Conservation (phyloP, 495 filamentous ascomycete species). For the Podospora conica region DNA sequence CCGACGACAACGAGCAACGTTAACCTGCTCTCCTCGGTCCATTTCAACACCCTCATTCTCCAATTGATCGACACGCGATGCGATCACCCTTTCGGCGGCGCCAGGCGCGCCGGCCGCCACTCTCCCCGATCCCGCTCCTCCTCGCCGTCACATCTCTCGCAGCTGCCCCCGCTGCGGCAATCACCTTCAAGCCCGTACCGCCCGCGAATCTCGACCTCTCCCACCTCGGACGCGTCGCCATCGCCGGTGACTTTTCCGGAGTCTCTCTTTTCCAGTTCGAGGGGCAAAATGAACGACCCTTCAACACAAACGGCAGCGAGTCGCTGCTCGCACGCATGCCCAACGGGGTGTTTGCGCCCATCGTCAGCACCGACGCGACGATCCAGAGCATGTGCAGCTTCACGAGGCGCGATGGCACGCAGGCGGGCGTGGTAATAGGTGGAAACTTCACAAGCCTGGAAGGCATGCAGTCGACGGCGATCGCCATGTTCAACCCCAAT, state of each 20-base stretch:
- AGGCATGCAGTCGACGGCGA: conserved; percentile 63
- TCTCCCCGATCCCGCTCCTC: conserved; percentile 24
- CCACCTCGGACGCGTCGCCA: conserved; percentile 74
- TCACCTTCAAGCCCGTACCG: conserved; percentile 66
- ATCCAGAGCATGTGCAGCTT: conserved; percentile 87
- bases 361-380: conserved; percentile 70
- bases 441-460: conserved; percentile 94
- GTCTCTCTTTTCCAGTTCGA: conserved; percentile 85
- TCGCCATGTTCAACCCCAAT: conserved; percentile 72
- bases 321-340: conserved; percentile 77
- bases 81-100: conserved; percentile 31
- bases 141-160: conserved; percentile 39
- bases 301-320: conserved; percentile 68
- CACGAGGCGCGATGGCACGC: conserved; percentile 56
- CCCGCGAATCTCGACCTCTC: conserved; percentile 74
- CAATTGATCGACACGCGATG: conserved; percentile 29
- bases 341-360: conserved; percentile 71
- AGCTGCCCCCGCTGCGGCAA: conserved; percentile 45
- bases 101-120: conserved; percentile 25
- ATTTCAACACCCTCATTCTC: neutral
- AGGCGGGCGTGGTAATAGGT: conserved; percentile 72
- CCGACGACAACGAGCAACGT: conserved; percentile 16
- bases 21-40: conserved; percentile 16
- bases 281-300: conserved; percentile 63
- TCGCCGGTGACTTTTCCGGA: conserved; percentile 85